Evolutionary conservation across 352 stramenopile species (phyloP).

Genomic region (Globisporangium viniferum): DNA sequence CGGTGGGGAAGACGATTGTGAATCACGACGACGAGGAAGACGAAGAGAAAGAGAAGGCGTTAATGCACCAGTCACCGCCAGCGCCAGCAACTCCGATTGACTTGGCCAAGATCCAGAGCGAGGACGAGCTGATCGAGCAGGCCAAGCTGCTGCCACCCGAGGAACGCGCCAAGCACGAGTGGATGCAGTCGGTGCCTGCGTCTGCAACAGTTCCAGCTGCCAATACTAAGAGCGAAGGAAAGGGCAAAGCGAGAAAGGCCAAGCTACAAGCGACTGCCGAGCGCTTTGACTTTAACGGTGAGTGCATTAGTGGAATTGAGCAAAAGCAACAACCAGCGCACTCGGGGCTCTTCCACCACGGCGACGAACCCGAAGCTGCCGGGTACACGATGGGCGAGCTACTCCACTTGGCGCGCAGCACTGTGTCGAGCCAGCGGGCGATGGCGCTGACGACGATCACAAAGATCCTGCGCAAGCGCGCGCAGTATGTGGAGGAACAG

Average conservation of each 20-base stretch:
- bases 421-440: constrained; percentile 63
- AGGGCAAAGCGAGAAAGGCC: constrained; percentile 14
- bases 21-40: background rate
- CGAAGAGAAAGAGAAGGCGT: background rate
- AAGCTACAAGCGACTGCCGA: constrained; percentile 37
- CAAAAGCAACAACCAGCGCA: constrained; percentile 32
- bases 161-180: constrained; percentile 74
- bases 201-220: background rate
- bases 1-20: constrained; percentile 12
- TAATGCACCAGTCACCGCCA: background rate
- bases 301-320: constrained; percentile 18
- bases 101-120: constrained; percentile 51
- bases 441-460: constrained; percentile 60
- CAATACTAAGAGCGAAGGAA: constrained; percentile 8
- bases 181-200: constrained; percentile 41
- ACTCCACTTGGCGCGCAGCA: constrained; percentile 66
- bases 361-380: constrained; percentile 61
- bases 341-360: constrained; percentile 80
- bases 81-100: constrained; percentile 20
- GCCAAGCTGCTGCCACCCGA: constrained; percentile 47
- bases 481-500: constrained; percentile 25
- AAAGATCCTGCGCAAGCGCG: constrained; percentile 54
- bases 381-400: constrained; percentile 78
- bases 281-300: constrained; percentile 69
- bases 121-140: constrained; percentile 55